Percentiles rank a stretch among this genome's conserved stretches.
Evolutionary conservation across 805 yeast species (phyloP).

Genomic region (Ogataea corticis): DNA sequence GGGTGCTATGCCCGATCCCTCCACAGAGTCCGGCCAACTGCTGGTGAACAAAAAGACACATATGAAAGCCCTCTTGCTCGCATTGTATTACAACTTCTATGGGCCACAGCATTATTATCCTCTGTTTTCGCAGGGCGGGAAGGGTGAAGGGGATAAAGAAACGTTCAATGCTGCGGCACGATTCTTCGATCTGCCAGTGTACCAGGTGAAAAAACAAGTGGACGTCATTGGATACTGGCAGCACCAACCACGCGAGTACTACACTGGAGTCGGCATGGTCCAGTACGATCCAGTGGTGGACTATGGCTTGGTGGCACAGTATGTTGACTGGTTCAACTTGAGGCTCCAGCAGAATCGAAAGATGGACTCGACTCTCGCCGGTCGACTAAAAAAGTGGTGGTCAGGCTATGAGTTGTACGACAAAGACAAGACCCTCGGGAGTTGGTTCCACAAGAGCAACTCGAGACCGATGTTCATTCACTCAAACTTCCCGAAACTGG

Average conservation of each 20-base stretch:
- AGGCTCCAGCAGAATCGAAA: constrained; percentile 5
- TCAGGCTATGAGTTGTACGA: constrained; percentile 16
- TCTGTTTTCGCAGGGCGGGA: constrained; percentile 46
- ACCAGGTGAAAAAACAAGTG: constrained; percentile 51
- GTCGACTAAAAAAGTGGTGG: constrained; percentile 17
- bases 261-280: constrained; percentile 58
- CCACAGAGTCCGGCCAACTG: constrained; percentile 59
- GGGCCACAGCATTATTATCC: constrained; percentile 51
- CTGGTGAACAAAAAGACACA: constrained; percentile 50
- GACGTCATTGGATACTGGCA: constrained; percentile 50
- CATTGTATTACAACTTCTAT: constrained; percentile 53
- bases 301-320: constrained; percentile 25
- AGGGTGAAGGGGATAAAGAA: constrained; percentile 62
- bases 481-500: constrained; percentile 55
- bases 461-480: constrained; percentile 46
- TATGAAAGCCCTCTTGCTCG: constrained; percentile 45
- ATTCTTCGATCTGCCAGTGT: constrained; percentile 42
- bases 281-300: constrained; percentile 54
- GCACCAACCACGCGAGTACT: constrained; percentile 26
- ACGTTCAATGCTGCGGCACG: constrained; percentile 56
- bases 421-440: constrained; percentile 15
- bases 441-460: constrained; percentile 27
- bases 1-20: constrained; percentile 53
- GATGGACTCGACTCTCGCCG: constrained; percentile 8
- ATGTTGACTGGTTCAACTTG: constrained; percentile 19